phyloP scores from a whole-genome alignment of 805 yeast genomes.

The Myxozyma mucilagina region DNA sequence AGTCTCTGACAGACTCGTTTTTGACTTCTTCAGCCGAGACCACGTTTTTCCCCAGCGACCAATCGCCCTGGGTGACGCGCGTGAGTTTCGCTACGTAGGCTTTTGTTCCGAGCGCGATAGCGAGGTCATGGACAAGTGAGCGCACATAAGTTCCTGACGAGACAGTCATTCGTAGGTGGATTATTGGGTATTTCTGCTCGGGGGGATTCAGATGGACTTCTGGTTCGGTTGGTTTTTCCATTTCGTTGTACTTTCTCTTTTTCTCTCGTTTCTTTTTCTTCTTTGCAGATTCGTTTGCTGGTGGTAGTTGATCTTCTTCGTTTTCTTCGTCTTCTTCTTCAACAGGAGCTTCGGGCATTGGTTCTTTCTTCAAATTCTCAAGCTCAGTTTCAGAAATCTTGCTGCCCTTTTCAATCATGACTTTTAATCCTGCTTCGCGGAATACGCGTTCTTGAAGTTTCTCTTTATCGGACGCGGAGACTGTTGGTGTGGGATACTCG shows the following conservation, averaged over 20 bases:
- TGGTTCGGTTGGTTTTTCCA: background rate
- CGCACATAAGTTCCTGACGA: constrained; percentile 96
- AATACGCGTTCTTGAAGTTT: constrained; percentile 47
- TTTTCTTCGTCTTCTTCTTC: background rate
- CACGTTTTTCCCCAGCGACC: constrained; percentile 71
- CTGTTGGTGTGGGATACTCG: constrained; percentile 46
- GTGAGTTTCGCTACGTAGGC: constrained; percentile 86
- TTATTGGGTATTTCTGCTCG: constrained; percentile 36
- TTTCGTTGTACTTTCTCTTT: background rate
- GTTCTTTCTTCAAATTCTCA: background rate
- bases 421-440: constrained; percentile 33
- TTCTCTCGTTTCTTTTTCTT: background rate
- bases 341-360: constrained; percentile 7
- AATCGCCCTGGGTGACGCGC: constrained; percentile 75
- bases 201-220: background rate
- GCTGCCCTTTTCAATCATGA: constrained; percentile 12
- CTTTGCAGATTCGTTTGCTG: background rate
- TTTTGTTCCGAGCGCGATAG: constrained; percentile 73
- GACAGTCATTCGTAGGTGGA: constrained; percentile 75
- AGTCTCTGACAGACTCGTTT: constrained; percentile 57
- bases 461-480: constrained; percentile 41
- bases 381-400: constrained; percentile 19
- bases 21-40: constrained; percentile 68
- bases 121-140: constrained; percentile 84
- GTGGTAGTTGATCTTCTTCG: background rate